Evolutionary conservation across 2,329 filamentous ascomycete genomes (phyloP).

Genomic region (Colletotrichum australisinense): DNA sequence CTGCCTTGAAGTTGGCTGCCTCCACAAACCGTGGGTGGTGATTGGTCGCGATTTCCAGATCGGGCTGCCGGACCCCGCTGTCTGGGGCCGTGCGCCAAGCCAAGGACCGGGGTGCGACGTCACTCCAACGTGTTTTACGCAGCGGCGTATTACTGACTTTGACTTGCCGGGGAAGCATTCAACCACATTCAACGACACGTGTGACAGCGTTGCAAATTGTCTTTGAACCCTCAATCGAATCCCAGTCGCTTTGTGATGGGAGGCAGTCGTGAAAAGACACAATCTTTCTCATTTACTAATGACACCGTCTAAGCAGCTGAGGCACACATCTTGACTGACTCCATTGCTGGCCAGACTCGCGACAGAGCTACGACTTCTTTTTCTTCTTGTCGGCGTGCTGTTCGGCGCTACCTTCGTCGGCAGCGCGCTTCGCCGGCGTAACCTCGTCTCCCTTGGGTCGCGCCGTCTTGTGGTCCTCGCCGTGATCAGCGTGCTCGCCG

Average conservation of each 20-base stretch:
- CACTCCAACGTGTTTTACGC: conserved; percentile 22
- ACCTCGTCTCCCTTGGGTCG: conserved; percentile 24
- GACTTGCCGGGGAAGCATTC: neutral
- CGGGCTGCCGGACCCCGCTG: neutral
- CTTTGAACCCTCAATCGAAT: no score
- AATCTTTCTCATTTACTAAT: no score
- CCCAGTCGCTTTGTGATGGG: neutral
- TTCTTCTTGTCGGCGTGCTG: conserved; percentile 34
- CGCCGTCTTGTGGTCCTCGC: conserved; percentile 37
- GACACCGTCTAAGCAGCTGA: no score
- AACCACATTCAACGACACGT: no score
- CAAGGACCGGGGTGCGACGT: neutral
- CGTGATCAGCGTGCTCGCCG: conserved; percentile 46
- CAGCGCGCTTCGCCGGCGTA: conserved; percentile 32
- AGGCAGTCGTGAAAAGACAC: no score
- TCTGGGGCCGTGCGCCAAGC: neutral
- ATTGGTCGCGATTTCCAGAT: neutral
- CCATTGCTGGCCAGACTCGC: no score
- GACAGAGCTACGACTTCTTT: conserved; percentile 7
- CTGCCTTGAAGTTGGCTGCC: neutral
- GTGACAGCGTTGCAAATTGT: no score
- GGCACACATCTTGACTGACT: no score
- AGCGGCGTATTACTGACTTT: conserved; percentile 22
- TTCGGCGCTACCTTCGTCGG: conserved; percentile 34
- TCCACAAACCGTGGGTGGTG: neutral